Evolutionary conservation across 805 yeast species (phyloP).

Genomic region (Saccharomycopsis sp.): DNA sequence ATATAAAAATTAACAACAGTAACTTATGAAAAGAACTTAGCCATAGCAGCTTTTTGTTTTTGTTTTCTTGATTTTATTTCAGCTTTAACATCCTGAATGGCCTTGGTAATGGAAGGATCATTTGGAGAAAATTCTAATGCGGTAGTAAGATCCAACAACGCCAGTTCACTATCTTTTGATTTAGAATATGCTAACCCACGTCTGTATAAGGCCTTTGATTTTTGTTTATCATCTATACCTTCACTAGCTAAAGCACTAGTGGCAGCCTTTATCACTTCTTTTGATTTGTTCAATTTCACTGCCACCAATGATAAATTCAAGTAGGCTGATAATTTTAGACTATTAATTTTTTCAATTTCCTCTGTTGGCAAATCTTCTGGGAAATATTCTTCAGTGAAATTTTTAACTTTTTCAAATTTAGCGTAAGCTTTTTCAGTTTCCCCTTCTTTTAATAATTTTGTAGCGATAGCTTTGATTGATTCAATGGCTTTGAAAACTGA

Average conservation of each 20-base stretch:
- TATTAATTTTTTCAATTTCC: conserved; percentile 41
- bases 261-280: conserved; percentile 51
- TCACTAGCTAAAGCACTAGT: conserved; percentile 60
- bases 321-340: conserved; percentile 54
- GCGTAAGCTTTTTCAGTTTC: conserved; percentile 47
- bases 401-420: conserved; percentile 69
- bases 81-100: conserved; percentile 51
- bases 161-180: conserved; percentile 62
- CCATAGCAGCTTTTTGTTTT: conserved; percentile 66
- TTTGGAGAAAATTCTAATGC: conserved; percentile 61
- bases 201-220: conserved; percentile 82
- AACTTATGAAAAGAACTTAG: conserved; percentile 50
- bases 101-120: conserved; percentile 66
- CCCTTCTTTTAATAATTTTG: conserved; percentile 62
- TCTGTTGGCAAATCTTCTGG: conserved; percentile 61
- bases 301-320: conserved; percentile 73
- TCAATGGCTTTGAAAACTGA: conserved; percentile 61
- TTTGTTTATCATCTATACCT: conserved; percentile 52
- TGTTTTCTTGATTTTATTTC: conserved; percentile 47
- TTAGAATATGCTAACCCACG: conserved; percentile 68
- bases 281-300: conserved; percentile 51
- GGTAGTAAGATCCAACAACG: conserved; percentile 54
- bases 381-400: conserved; percentile 62
- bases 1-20: no score
- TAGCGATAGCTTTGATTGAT: conserved; percentile 69